Evolutionary conservation across 805 yeast species (phyloP).

Genomic region (Hemisphaericaspora nanyangensis): DNA sequence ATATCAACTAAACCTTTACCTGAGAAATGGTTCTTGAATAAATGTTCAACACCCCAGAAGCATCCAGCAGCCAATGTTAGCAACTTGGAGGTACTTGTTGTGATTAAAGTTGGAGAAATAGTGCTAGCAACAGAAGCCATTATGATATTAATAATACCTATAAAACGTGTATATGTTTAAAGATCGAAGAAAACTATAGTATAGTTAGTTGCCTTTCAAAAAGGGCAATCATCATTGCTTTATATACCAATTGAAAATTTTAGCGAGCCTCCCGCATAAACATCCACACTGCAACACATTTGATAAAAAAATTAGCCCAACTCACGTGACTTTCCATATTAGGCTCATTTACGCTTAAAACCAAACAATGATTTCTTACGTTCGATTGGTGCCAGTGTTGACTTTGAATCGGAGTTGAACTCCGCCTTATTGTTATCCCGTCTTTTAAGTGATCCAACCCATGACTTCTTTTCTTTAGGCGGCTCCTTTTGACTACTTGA

Average conservation of each 20-base stretch:
- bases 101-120: constrained; percentile 32
- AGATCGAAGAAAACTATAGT: too few relatives aligned
- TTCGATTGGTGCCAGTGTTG: constrained; percentile 9
- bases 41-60: constrained; percentile 88
- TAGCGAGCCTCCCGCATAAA: too few relatives aligned
- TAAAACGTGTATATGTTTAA: too few relatives aligned
- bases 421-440: constrained; percentile 23
- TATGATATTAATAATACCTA: too few relatives aligned
- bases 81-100: constrained; percentile 31
- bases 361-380: constrained; percentile 30
- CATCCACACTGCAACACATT: too few relatives aligned
- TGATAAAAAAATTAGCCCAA: neutral
- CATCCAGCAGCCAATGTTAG: constrained; percentile 58
- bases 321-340: constrained; percentile 2
- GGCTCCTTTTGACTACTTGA: constrained; percentile 7
- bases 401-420: constrained; percentile 11
- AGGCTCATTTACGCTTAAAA: constrained; percentile 25
- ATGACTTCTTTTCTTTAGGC: constrained; percentile 32
- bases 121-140: constrained; percentile 10
- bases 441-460: constrained; percentile 38
- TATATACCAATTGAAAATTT: too few relatives aligned
- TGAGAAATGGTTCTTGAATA: constrained; percentile 67
- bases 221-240: too few relatives aligned
- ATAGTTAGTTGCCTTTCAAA: too few relatives aligned
- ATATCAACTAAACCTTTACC: constrained; percentile 66